Base-by-base conservation (phyloP, 192 early-diverging fungal genomes). In the Coemansia sp. region DNA sequence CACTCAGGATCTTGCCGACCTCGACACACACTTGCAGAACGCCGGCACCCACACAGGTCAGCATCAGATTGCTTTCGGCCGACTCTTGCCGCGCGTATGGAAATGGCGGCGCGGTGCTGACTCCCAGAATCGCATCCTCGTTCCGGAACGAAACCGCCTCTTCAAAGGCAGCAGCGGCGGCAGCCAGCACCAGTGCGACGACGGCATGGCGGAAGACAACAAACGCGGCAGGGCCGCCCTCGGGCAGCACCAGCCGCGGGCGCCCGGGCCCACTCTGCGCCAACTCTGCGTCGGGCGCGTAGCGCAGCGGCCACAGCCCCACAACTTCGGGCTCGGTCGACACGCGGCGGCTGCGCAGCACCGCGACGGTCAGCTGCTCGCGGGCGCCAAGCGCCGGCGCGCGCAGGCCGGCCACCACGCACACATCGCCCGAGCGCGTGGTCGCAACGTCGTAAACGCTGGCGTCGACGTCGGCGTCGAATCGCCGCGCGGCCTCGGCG, bases 21-120 rank as follows among this genome's bases (percentile, higher is more conserved):
- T 76, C 43, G 10, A 61, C 35, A 11, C 53, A 39, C 50, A 79
- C 40, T 21, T 55, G 62, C 36, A 74, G n/a, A 23, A 79, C 54
- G 4, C 77, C 77, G 1, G 66, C 54, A 22, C 56, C 30, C 0
- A 40, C 19, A 50, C 70, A 70, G n/a, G 52, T 27, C 28, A 79
- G 5, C 8, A 45, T 22, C n/a, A 79, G 38, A 20, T 38, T 29
- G 53, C 40, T 49, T 14, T 65, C 67, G 0, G 56, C 11, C 3
- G 43, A 38, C 21, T 44, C 32, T n/a, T 65, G 58, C 2, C 12
- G 20, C 14, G 52, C 42, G 9, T 54, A 52, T 4, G 58, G 52
- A 9, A 55, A 51, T 11, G 10, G 42, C 17, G 35, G 29, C 0
- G 28, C 52, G 10, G 44, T 29, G 22, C 50, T 22, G 27, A 53